Conservation (phyloP, 139 green algal genomes). For the Closterium sp. region DNA sequence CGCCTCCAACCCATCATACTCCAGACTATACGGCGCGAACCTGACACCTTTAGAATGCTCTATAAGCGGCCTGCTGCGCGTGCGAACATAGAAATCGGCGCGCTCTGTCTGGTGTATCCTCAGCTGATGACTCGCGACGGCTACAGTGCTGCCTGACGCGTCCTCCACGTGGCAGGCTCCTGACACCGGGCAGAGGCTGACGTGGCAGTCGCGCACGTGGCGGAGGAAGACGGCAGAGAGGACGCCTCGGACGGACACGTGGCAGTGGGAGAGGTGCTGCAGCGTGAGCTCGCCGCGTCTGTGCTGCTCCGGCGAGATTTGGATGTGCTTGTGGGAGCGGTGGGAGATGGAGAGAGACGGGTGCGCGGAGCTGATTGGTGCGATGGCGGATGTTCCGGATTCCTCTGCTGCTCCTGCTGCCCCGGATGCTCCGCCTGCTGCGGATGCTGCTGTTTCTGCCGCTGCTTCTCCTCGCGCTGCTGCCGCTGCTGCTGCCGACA, state of each 20-base stretch:
- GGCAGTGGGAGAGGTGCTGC: background rate
- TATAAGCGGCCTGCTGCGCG: background rate
- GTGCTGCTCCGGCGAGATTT: background rate
- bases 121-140: background rate
- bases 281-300: background rate
- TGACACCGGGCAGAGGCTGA: background rate
- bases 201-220: background rate
- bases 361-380: background rate
- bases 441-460: background rate
- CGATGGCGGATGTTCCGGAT: background rate
- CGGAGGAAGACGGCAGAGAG: background rate
- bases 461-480: background rate
- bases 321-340: background rate
- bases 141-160: background rate
- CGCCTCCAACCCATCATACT: background rate
- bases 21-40: background rate
- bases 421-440: too few relatives aligned
- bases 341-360: background rate
- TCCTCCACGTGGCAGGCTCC: background rate
- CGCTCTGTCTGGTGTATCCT: background rate
- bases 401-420: background rate
- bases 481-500: background rate
- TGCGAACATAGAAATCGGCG: background rate
- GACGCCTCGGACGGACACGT: background rate
- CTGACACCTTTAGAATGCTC: background rate